Evolutionary conservation across 306 rosid genomes (phyloP).

Genomic region (Vigna nakashimae): DNA sequence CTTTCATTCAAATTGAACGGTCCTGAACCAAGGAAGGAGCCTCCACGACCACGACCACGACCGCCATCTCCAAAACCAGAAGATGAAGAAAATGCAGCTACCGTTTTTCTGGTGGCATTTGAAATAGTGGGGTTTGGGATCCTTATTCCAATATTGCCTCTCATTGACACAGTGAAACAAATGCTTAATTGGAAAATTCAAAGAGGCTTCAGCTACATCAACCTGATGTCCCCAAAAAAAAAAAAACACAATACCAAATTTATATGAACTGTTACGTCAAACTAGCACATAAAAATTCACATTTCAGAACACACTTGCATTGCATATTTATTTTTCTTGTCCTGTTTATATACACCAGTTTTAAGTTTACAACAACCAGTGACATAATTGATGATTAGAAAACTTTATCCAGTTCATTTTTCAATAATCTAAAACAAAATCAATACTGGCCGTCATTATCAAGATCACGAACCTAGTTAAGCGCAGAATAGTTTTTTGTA

Average conservation of each 20-base stretch:
- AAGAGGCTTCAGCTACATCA: constrained; percentile 35
- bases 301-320: constrained; percentile 1
- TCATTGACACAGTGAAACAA: constrained; percentile 54
- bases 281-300: background rate
- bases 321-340: background rate
- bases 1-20: constrained; percentile 41
- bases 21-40: constrained; percentile 35
- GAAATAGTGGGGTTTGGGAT: constrained; percentile 50
- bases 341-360: background rate
- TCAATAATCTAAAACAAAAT: background rate
- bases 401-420: background rate
- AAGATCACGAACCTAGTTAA: too few relatives aligned
- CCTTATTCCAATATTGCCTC: constrained; percentile 66
- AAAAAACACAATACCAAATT: background rate
- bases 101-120: constrained; percentile 56
- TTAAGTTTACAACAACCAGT: constrained; percentile 3
- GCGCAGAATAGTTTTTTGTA: too few relatives aligned
- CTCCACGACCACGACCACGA: constrained; percentile 58
- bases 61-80: constrained; percentile 56
- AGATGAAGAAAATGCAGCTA: constrained; percentile 69
- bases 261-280: background rate
- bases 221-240: constrained; percentile 29
- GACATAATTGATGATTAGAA: background rate
- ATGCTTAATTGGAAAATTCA: constrained; percentile 6
- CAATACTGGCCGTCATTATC: background rate